These are phyloP conservation scores for Scytalidium lignicola DNA, from an alignment of 2,329 filamentous ascomycete species.

Conservation along the genomic window DNA sequence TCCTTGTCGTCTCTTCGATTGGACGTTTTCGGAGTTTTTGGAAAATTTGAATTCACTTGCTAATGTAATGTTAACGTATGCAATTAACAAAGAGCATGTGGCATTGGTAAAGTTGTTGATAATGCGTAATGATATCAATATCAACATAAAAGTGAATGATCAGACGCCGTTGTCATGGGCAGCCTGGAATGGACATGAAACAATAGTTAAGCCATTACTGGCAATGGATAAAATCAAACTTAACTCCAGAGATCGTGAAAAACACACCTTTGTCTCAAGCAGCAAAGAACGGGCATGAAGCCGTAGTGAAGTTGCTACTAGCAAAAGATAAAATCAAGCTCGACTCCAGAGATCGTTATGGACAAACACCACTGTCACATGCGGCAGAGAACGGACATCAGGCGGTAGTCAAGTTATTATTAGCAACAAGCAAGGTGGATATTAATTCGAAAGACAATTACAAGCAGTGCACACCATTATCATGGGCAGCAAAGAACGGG, in stretches of 20 bases:
- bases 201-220: background rate
- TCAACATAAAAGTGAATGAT: background rate
- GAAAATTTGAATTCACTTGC: constrained; percentile 5
- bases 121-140: background rate
- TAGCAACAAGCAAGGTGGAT: background rate
- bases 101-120: background rate
- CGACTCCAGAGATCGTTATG: too few relatives aligned
- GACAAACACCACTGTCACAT: too few relatives aligned
- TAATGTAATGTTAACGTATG: constrained; percentile 5
- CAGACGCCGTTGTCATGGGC: constrained; percentile 1
- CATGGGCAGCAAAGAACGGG: background rate
- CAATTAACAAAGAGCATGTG: background rate
- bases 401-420: background rate
- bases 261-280: too few relatives aligned
- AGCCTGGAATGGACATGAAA: background rate
- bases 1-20: constrained; percentile 1
- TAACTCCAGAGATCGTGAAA: background rate
- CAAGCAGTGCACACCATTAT: constrained; percentile 1
- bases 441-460: background rate
- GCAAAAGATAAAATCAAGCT: too few relatives aligned
- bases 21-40: constrained; percentile 5
- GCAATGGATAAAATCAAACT: background rate
- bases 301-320: too few relatives aligned
- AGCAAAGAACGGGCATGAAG: too few relatives aligned
- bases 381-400: too few relatives aligned